Conservation (phyloP, 345 rosid genomes). For the Raphanus sativus region DNA sequence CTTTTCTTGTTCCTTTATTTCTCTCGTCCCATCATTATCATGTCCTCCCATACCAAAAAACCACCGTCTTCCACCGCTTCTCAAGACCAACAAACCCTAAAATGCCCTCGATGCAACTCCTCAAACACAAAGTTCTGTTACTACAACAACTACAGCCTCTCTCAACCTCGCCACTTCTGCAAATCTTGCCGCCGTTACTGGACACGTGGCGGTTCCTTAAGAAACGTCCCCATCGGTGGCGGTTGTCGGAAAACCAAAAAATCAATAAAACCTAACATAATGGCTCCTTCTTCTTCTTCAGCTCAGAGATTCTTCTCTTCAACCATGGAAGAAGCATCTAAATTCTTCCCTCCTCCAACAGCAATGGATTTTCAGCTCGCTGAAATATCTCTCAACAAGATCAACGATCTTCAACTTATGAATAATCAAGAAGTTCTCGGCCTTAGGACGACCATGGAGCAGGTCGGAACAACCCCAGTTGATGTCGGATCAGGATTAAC, state of each 20-base stretch:
- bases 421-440: slow-evolving; percentile 26
- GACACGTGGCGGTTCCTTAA: slow-evolving; percentile 83
- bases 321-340: slow-evolving; percentile 57
- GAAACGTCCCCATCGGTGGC: slow-evolving; percentile 87
- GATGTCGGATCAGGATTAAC: slow-evolving; percentile 49
- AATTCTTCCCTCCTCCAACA: slow-evolving; percentile 56
- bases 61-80: slow-evolving; percentile 37
- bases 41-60: slow-evolving; percentile 42
- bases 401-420: not conserved
- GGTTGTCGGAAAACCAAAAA: slow-evolving; percentile 84
- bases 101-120: slow-evolving; percentile 87
- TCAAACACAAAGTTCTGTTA: slow-evolving; percentile 90
- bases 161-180: slow-evolving; percentile 87
- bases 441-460: slow-evolving; percentile 41
- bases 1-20: not conserved
- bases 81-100: slow-evolving; percentile 46
- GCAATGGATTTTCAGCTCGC: slow-evolving; percentile 68
- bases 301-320: slow-evolving; percentile 52
- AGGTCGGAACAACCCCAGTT: slow-evolving; percentile 8
- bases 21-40: slow-evolving; percentile 19
- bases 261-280: slow-evolving; percentile 41
- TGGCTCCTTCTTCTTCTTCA: slow-evolving; percentile 42
- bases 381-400: not conserved
- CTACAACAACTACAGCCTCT: slow-evolving; percentile 90
- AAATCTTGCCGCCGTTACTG: slow-evolving; percentile 85